Evolutionary conservation across 163 green algal genomes (phyloP).

Genomic region (Volvox carteri): DNA sequence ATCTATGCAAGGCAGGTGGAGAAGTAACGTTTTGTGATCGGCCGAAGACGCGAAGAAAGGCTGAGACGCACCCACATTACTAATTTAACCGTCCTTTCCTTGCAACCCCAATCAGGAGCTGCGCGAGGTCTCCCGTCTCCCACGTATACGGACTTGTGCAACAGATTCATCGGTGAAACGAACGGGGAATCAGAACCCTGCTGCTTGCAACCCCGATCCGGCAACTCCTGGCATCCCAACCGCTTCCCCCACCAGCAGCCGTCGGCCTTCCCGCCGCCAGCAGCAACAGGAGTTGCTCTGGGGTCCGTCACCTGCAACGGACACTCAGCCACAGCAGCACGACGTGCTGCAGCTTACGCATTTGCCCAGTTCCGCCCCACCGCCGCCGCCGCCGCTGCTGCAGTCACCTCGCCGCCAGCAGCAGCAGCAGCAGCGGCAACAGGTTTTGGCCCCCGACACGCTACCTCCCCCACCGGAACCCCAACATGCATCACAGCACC

Average conservation of each 20-base stretch:
- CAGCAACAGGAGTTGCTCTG: conserved; percentile 40
- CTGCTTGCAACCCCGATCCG: too few relatives aligned
- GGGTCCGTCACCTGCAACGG: neutral
- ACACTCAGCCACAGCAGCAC: neutral
- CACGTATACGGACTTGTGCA: too few relatives aligned
- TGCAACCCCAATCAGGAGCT: too few relatives aligned
- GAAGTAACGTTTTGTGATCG: neutral
- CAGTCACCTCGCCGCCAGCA: neutral
- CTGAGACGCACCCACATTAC: neutral
- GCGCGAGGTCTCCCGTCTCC: too few relatives aligned
- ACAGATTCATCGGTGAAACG: too few relatives aligned
- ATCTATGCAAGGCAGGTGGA: neutral
- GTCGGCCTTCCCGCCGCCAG: neutral
- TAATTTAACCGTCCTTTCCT: neutral
- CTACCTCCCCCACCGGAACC: too few relatives aligned
- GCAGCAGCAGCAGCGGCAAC: neutral
- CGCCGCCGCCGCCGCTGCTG: neutral
- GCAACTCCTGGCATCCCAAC: too few relatives aligned
- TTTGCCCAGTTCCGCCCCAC: neutral
- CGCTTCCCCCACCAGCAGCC: too few relatives aligned
- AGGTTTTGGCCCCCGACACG: neutral
- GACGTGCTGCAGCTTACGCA: too few relatives aligned
- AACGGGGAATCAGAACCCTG: too few relatives aligned
- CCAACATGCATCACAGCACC: too few relatives aligned
- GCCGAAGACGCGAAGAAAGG: too few relatives aligned